These are phyloP conservation scores for Ganoderma lingzhi DNA, from an alignment of 1,284 basidiomycete species.

Conservation along the genomic window DNA sequence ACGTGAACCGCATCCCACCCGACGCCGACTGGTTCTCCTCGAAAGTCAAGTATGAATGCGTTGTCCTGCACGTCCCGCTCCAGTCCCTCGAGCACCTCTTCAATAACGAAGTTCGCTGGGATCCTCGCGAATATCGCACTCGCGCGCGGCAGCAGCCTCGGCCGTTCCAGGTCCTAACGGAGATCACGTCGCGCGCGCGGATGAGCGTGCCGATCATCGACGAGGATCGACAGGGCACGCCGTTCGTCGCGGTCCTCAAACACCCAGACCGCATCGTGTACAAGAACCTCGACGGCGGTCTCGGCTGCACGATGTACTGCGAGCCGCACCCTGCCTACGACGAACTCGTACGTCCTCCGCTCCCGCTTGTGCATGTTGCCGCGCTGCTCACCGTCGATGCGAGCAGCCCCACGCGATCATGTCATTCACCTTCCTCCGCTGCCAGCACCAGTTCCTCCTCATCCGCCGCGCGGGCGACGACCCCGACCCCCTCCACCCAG, in stretches of 20 bases:
- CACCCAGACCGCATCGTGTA: slow-evolving; percentile 53
- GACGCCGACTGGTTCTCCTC: slow-evolving; percentile 13
- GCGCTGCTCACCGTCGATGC: slow-evolving; percentile 19
- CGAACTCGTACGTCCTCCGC: slow-evolving; percentile 5
- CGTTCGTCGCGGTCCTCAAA: slow-evolving; percentile 56
- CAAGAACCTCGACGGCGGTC: slow-evolving; percentile 50
- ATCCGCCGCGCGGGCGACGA: slow-evolving; percentile 48
- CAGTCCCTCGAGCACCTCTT: slow-evolving; percentile 59
- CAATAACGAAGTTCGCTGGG: slow-evolving; percentile 53
- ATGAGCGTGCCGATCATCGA: slow-evolving; percentile 54
- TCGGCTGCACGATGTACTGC: slow-evolving; percentile 38
- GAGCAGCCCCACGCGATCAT: slow-evolving; percentile 54
- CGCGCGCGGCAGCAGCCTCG: slow-evolving; percentile 45
- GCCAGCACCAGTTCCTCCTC: slow-evolving; percentile 62
- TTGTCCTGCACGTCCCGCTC: slow-evolving; percentile 56
- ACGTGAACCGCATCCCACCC: slow-evolving; percentile 44
- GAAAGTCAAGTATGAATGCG: slow-evolving; percentile 57
- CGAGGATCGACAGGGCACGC: slow-evolving; percentile 48
- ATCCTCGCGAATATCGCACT: slow-evolving; percentile 48
- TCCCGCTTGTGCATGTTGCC: neutral
- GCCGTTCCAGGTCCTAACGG: slow-evolving; percentile 52
- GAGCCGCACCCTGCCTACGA: slow-evolving; percentile 14
- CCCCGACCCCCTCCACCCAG: slow-evolving; percentile 17
- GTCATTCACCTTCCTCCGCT: slow-evolving; percentile 61
- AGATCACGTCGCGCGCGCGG: slow-evolving; percentile 48